Evolutionary conservation across 225 moss, liverwort and hornwort genomes (phyloP), one percentile per base, ranked within the genome.

Genomic region (Bryoerythrophyllum caledonicum): DNA sequence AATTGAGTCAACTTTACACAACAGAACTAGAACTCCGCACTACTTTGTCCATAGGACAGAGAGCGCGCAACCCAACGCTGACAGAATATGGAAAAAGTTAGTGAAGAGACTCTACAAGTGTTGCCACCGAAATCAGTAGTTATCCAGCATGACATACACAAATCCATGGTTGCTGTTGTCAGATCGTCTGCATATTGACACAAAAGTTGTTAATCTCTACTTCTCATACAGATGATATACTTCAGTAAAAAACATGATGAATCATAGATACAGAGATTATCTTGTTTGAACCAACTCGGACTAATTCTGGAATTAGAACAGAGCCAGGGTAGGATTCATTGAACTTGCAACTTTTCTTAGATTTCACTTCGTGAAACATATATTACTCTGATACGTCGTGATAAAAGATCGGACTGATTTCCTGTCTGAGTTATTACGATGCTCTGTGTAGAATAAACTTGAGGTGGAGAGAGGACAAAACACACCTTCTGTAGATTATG

Each of bases 141-240:
- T 83, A 65, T 92, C 94, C 83, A 94, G 71, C 87, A 84, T 85
- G 65, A 94, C 89, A 59, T 94, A 92, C 28, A 92, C 90, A 78
- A 89, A 92, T 14, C 94, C 94, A 84, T 92, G 89, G 61, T 90
- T 88, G 72, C 58, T 25, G 52, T 77, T 89, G 76, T 79, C 72
- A 21, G 55, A 65, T 76, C 87, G 74, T 75, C 92, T 94, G 92
- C 82, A 85, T 43, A 78, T 71, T 23, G 35, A 71, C 32, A 85
- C 43, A 60, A 3, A 8, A 66, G 20, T 10, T 60, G 23, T 79
- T 30, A 78, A 61, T 49, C 40, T 57, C 63, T 48, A 10, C 24
- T 59, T 57, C 43, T 44, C 74, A 65, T 68, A 46, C 44, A 61
- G 15, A 51, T 11, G 6, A 65, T 34, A 15, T 20, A 16, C 2